Conservation (phyloP, 2,329 filamentous ascomycete species). For the Diaporthe citriasiana region DNA sequence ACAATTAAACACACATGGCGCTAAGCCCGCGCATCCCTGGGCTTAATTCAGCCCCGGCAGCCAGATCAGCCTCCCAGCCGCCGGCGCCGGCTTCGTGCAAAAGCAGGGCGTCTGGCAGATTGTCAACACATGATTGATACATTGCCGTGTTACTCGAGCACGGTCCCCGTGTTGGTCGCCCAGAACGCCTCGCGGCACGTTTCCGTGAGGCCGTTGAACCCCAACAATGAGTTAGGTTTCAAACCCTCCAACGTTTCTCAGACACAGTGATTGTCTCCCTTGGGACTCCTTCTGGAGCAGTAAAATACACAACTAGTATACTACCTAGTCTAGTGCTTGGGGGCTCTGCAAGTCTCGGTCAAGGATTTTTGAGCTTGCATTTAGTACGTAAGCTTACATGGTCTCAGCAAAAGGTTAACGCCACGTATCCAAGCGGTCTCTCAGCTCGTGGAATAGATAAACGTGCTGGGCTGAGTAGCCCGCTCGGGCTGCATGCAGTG, state of each 20-base stretch:
- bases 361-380: background rate
- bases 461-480: background rate
- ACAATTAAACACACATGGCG: constrained; percentile 29
- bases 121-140: constrained; percentile 10
- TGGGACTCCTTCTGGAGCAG: background rate
- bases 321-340: background rate
- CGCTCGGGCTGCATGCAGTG: constrained; percentile 21
- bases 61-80: constrained; percentile 11
- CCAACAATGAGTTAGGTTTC: background rate
- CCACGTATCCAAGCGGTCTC: background rate
- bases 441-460: constrained; percentile 1
- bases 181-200: constrained; percentile 27
- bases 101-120: constrained; percentile 14
- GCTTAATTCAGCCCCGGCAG: constrained; percentile 32
- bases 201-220: constrained; percentile 20
- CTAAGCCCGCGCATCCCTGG: constrained; percentile 10
- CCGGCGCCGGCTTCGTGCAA: background rate
- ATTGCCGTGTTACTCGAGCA: constrained; percentile 20
- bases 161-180: constrained; percentile 5
- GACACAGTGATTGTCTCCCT: background rate
- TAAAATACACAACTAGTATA: background rate
- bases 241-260: background rate
- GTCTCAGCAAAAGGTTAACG: constrained; percentile 5
- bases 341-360: constrained; percentile 25
- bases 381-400: constrained; percentile 31